Conservation (phyloP, 768 basidiomycete species). For the Podaxis mareebaensis region DNA sequence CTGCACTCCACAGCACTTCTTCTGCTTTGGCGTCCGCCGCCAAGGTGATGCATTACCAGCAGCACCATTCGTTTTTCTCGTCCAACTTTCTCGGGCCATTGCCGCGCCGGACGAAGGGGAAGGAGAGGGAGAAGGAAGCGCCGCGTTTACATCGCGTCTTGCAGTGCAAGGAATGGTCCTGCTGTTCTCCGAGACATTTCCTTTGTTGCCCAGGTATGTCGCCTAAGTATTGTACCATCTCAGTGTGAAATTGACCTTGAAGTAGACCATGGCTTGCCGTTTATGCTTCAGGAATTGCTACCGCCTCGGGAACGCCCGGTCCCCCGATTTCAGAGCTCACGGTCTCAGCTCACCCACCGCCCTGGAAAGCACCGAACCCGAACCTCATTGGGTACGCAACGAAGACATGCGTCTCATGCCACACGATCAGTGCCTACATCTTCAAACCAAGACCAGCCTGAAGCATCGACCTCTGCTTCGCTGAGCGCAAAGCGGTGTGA, state of each 20-base stretch:
- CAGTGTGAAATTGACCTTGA: conserved; percentile 20
- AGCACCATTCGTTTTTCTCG: conserved; percentile 11
- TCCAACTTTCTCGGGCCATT: conserved; percentile 57
- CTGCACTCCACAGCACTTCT: conserved; percentile 21
- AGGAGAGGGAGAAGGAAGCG: conserved; percentile 40
- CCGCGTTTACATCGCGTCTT: conserved; percentile 29
- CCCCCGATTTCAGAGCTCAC: not conserved
- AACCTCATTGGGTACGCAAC: conserved; percentile 21
- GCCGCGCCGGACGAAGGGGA: conserved; percentile 53
- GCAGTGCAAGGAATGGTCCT: conserved; percentile 48
- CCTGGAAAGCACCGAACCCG: conserved; percentile 15
- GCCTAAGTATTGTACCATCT: conserved; percentile 5
- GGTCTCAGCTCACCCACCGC: not conserved
- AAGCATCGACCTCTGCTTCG: conserved; percentile 3
- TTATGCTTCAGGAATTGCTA: conserved; percentile 12
- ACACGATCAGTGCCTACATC: conserved; percentile 16
- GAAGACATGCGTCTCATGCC: conserved; percentile 26
- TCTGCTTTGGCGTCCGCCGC: conserved; percentile 10
- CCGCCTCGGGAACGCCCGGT: conserved; percentile 5
- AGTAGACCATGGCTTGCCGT: conserved; percentile 12
- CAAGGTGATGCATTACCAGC: conserved; percentile 22
- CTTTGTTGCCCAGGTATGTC: conserved; percentile 51
- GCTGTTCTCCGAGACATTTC: conserved; percentile 42
- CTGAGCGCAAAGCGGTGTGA: not conserved
- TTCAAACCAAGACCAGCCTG: not conserved